phyloP scores from a whole-genome alignment of 306 rosid species.

The Glycine latifolia region DNA sequence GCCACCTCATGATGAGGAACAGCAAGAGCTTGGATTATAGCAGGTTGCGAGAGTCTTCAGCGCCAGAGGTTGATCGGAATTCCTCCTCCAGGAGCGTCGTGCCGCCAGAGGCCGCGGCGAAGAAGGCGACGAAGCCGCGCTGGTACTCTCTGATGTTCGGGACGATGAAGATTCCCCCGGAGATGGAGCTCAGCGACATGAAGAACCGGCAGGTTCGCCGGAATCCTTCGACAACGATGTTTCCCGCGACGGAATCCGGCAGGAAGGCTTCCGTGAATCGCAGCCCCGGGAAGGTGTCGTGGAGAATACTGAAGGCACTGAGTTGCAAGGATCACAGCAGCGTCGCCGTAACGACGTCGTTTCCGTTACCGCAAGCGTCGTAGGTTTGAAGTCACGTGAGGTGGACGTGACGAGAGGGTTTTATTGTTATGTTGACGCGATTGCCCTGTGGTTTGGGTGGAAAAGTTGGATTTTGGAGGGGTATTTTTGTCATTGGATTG shows the following conservation, averaged over 20 bases:
- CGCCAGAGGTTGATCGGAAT: slow-evolving; percentile 56
- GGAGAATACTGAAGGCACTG: slow-evolving; percentile 78
- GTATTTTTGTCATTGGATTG: slow-evolving; percentile 42
- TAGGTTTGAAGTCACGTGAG: slow-evolving; percentile 27
- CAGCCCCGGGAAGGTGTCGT: slow-evolving; percentile 69
- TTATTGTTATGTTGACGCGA: not conserved
- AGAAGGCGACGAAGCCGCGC: slow-evolving; percentile 60
- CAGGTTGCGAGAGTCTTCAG: slow-evolving; percentile 46
- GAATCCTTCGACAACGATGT: slow-evolving; percentile 47
- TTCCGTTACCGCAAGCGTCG: slow-evolving; percentile 53
- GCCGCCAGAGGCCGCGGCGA: slow-evolving; percentile 41
- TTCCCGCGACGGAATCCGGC: slow-evolving; percentile 41
- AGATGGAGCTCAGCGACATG: slow-evolving; percentile 85
- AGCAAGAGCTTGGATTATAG: slow-evolving; percentile 67
- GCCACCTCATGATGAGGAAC: slow-evolving; percentile 53
- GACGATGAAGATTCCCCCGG: slow-evolving; percentile 69
- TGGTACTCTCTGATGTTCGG: slow-evolving; percentile 79
- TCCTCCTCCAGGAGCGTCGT: slow-evolving; percentile 45
- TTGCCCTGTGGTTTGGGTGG: slow-evolving; percentile 19
- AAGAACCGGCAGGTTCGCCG: slow-evolving; percentile 75
- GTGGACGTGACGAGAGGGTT: not conserved
- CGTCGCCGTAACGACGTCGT: slow-evolving; percentile 74
- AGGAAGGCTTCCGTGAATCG: slow-evolving; percentile 48
- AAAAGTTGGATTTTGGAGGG: slow-evolving; percentile 20
- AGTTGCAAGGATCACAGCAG: slow-evolving; percentile 83